These are phyloP conservation scores for Kodamaea derodonti DNA, from an alignment of 1,139 yeast species.

Conservation along the genomic window DNA sequence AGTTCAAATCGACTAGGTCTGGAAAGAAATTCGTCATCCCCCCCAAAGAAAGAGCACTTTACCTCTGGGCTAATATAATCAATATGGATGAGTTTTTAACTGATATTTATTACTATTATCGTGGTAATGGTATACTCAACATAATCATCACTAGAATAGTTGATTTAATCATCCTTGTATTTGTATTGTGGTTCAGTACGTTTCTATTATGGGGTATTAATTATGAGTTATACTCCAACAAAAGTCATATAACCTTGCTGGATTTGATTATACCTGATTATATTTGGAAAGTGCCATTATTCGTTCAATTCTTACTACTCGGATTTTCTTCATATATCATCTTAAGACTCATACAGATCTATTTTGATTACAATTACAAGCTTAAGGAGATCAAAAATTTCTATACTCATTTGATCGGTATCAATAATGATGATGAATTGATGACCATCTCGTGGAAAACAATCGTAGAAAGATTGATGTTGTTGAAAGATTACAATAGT, in stretches of 20 bases:
- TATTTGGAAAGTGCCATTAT: constrained; percentile 45
- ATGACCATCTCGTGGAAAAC: constrained; percentile 94
- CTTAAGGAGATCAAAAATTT: constrained; percentile 63
- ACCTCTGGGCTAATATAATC: constrained; percentile 95
- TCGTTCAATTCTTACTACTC: constrained; percentile 57
- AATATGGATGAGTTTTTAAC: constrained; percentile 81
- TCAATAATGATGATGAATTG: constrained; percentile 69
- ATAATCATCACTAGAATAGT: constrained; percentile 61
- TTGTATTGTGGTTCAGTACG: constrained; percentile 73
- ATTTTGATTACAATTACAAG: constrained; percentile 46
- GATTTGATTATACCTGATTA: constrained; percentile 62
- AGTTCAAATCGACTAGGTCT: no score
- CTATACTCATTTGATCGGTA: constrained; percentile 61
- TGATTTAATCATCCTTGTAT: constrained; percentile 69
- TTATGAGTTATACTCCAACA: constrained; percentile 30
- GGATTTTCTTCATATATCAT: constrained; percentile 56
- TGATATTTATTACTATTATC: constrained; percentile 79
- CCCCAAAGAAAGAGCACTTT: constrained; percentile 77
- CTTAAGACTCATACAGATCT: constrained; percentile 59
- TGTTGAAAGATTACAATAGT: constrained; percentile 77
- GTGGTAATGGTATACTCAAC: constrained; percentile 81
- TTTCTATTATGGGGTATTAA: constrained; percentile 84
- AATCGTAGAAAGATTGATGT: constrained; percentile 74
- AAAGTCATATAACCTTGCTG: constrained; percentile 27
- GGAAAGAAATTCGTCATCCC: constrained; percentile 29